phyloP scores from a whole-genome alignment of 495 filamentous ascomycete species.

The Amniculicola lignicola region DNA sequence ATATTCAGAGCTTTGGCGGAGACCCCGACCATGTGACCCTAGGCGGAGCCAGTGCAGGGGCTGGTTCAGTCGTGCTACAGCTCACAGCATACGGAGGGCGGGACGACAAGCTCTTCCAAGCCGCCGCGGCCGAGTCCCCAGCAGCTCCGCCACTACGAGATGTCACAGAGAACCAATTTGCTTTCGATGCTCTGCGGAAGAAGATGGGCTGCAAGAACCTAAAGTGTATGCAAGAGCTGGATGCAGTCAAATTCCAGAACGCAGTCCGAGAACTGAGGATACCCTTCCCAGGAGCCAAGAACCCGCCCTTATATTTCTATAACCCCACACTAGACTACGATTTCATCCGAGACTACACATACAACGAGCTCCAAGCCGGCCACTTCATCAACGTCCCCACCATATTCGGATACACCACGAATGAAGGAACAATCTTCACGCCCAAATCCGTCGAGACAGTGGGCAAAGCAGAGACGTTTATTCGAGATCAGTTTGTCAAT shows the following conservation, averaged over 20 bases:
- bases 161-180: conserved; percentile 59
- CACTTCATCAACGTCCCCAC: conserved; percentile 65
- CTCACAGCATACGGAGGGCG: conserved; percentile 61
- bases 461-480: conserved; percentile 52
- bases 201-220: conserved; percentile 51
- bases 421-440: conserved; percentile 67
- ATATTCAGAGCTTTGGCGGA: conserved; percentile 61
- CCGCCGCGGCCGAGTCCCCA: conserved; percentile 62
- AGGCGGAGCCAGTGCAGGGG: conserved; percentile 70
- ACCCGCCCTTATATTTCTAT: conserved; percentile 25
- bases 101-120: conserved; percentile 43
- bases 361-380: conserved; percentile 54
- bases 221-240: conserved; percentile 15
- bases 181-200: conserved; percentile 60
- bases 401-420: conserved; percentile 68
- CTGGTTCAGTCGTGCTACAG: conserved; percentile 64
- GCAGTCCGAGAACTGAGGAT: conserved; percentile 21
- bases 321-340: conserved; percentile 49
- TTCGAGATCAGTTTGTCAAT: conserved; percentile 61
- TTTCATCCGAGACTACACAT: conserved; percentile 59
- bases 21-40: conserved; percentile 74
- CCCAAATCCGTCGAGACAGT: conserved; percentile 48
- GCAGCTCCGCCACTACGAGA: conserved; percentile 62
- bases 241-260: conserved; percentile 25
- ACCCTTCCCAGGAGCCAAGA: conserved; percentile 15